Evolutionary conservation across 2,329 filamentous ascomycete species (phyloP).

Genomic region (Fusarium robinianum): DNA sequence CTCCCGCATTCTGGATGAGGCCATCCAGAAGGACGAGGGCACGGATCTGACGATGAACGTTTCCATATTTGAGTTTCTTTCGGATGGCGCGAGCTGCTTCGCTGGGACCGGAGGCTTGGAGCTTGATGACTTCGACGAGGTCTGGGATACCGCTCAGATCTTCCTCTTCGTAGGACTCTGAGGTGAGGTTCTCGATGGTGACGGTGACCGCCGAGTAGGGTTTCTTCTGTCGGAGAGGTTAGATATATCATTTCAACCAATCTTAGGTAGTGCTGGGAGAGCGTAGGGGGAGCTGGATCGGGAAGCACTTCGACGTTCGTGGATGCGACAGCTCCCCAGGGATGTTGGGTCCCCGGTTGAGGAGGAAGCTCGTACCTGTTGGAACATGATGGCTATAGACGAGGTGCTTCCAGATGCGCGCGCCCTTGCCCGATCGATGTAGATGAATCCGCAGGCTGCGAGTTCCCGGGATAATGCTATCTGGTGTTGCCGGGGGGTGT

Average conservation of each 20-base stretch:
- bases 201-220: constrained; percentile 94
- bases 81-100: constrained; percentile 91
- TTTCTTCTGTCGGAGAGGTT: constrained; percentile 56
- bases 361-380: constrained; percentile 34
- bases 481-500: constrained; percentile 16
- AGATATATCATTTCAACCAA: too few species aligned
- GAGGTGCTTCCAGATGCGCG: background rate
- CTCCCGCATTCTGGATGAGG: constrained; percentile 90
- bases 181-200: constrained; percentile 86
- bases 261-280: too few species aligned
- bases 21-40: constrained; percentile 89
- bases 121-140: constrained; percentile 88
- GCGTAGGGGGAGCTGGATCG: too few species aligned
- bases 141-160: constrained; percentile 91
- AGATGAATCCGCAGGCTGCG: constrained; percentile 3
- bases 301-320: too few species aligned
- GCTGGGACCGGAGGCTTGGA: constrained; percentile 82
- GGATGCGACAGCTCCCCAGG: too few species aligned
- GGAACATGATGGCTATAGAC: constrained; percentile 35
- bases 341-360: background rate
- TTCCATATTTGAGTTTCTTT: constrained; percentile 99
- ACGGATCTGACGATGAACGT: constrained; percentile 86
- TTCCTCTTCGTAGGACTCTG: constrained; percentile 87
- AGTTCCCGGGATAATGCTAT: constrained; percentile 24
- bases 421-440: background rate